phyloP scores from a whole-genome alignment of 2,329 filamentous ascomycete genomes.

The Colletotrichum costaricense region DNA sequence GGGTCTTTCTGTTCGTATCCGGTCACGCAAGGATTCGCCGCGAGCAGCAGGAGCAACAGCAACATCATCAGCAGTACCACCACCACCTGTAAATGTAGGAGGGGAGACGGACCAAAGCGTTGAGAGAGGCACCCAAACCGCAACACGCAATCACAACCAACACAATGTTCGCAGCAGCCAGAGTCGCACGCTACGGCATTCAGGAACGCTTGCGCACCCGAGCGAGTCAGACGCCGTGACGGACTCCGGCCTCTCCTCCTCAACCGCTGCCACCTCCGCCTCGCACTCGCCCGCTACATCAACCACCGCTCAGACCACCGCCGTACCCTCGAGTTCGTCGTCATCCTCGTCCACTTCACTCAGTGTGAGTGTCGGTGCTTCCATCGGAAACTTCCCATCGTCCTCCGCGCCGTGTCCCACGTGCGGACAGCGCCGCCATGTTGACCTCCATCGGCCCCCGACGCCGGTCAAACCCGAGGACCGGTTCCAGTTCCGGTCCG shows the following conservation, averaged over 20 bases:
- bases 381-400: constrained; percentile 26
- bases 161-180: background rate
- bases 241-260: constrained; percentile 26
- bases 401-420: constrained; percentile 30
- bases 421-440: constrained; percentile 29
- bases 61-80: background rate
- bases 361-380: constrained; percentile 27
- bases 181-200: constrained; percentile 6
- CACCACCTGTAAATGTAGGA: too few species aligned
- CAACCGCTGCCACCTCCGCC: constrained; percentile 15
- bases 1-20: constrained; percentile 29
- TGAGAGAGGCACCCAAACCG: constrained; percentile 31
- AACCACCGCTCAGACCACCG: constrained; percentile 28
- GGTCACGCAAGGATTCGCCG: constrained; percentile 20
- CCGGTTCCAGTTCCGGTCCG: constrained; percentile 31
- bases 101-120: background rate
- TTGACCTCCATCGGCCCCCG: constrained; percentile 31
- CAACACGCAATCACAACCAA: background rate
- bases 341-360: constrained; percentile 31
- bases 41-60: background rate
- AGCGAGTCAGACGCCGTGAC: constrained; percentile 18
- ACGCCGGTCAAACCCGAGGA: constrained; percentile 33
- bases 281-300: constrained; percentile 26
- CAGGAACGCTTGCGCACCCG: constrained; percentile 16
- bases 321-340: constrained; percentile 14